Base-by-base conservation (phyloP, 768 basidiomycete genomes). In the Grammothele lineata region DNA sequence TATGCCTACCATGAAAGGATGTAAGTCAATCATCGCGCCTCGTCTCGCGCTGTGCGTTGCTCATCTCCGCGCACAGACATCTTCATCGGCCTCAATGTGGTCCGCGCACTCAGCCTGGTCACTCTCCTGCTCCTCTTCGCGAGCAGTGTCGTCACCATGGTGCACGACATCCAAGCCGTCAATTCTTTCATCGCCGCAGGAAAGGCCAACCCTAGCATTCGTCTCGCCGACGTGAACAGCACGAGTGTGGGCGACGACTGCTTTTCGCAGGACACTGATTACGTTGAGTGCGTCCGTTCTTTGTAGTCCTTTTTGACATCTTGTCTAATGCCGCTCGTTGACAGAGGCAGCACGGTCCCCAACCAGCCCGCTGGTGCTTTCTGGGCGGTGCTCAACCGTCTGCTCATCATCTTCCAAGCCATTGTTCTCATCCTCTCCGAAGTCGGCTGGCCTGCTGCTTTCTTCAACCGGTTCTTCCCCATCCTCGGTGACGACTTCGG, bases 361-460 rank as follows among this genome's bases (percentile, higher is more conserved):
- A 90, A 91, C 65, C 92, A 95, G 63, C 78, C 88, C 21, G 92
- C 88, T 17, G 92, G 92, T 19, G 78, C 80, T 5, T 95, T 96
- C 69, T 96, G 92, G 88, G 87, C 89, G 4, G 82, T 95, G 48
- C 70, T 94, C 52, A 90, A 91, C 65, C 74, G 89, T 48, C 75
- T 95, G 43, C 78, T 95, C 64, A 90, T 95, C 65, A 80, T 92
- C 53, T 83, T 87, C 64, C 87, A 93, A 71, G 78, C 83, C 50
- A 64, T 92, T 55, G 73, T 92, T 23, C 81, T 95, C 58, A 66
- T 92, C 51, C 64, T 92, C 47, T 87, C 92, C 45, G 93, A 96
- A 65, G 54, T 92, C 47, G 82, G 86, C 51, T 87, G 89, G 78
- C 90, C 90, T 10, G 67, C 76, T 6, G 61, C 70, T 23, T 87